phyloP scores from a whole-genome alignment of 768 basidiomycete genomes.

The Psilocybe tampanensis region DNA sequence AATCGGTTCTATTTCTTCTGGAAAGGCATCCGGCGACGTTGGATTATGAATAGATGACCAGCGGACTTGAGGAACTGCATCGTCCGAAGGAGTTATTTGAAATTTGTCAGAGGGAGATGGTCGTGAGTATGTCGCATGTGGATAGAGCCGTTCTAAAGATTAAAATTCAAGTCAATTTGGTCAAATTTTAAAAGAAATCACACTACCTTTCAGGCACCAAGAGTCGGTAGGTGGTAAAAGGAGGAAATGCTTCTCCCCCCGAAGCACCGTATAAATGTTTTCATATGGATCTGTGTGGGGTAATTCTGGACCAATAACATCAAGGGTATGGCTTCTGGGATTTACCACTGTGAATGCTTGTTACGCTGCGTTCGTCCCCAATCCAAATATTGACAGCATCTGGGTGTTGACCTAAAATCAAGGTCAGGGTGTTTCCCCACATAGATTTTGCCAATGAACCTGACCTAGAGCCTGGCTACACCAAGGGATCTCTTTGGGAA shows the following conservation, averaged over 20 bases:
- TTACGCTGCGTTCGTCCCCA: constrained; percentile 73
- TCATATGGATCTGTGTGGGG: constrained; percentile 76
- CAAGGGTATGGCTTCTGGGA: constrained; percentile 11
- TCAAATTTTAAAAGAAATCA: not conserved
- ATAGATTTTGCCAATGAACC: constrained; percentile 15
- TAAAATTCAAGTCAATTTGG: not conserved
- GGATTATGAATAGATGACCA: constrained; percentile 84
- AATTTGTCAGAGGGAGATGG: constrained; percentile 33
- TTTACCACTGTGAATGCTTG: constrained; percentile 84
- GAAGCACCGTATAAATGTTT: constrained; percentile 88
- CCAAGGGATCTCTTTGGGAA: constrained; percentile 72
- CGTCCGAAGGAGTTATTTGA: constrained; percentile 32
- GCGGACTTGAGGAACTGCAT: constrained; percentile 50
- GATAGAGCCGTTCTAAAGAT: constrained; percentile 52
- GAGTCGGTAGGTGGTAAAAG: constrained; percentile 90
- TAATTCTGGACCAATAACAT: not conserved
- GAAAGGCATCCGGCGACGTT: constrained; percentile 44
- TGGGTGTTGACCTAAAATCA: constrained; percentile 54
- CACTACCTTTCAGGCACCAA: constrained; percentile 74
- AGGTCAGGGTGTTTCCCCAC: not conserved
- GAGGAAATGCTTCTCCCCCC: constrained; percentile 84
- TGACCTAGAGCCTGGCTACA: constrained; percentile 79
- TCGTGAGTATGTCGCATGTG: constrained; percentile 67
- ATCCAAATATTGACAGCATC: constrained; percentile 97
- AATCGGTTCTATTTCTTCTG: constrained; percentile 62